A percentile compares a stretch with the other conserved stretches of the same genome.
phyloP scores from a whole-genome alignment of 2,329 filamentous ascomycete genomes.

The Fusarium multiceps region DNA sequence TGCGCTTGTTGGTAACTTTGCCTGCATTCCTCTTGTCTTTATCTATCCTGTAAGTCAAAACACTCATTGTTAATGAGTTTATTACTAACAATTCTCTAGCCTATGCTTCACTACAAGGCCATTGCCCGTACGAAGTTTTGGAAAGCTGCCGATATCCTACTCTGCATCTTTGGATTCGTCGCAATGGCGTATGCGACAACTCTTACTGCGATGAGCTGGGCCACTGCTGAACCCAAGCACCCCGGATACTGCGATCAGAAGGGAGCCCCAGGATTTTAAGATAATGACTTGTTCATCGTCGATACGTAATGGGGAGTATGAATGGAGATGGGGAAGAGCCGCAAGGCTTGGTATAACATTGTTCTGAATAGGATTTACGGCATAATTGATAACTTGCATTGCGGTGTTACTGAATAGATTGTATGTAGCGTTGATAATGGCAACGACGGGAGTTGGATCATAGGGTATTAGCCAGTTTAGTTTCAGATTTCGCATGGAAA shows the following conservation, averaged over 20 bases:
- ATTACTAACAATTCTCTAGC: slow-evolving; percentile 65
- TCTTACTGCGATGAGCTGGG: slow-evolving; percentile 89
- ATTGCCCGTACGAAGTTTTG: slow-evolving; percentile 77
- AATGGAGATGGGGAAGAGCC: slow-evolving; percentile 16
- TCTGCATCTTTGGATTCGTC: slow-evolving; percentile 84
- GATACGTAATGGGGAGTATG: background rate
- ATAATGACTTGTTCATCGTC: background rate
- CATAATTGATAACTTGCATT: slow-evolving; percentile 39
- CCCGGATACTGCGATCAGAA: slow-evolving; percentile 66
- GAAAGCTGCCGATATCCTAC: slow-evolving; percentile 75
- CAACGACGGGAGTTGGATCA: slow-evolving; percentile 28
- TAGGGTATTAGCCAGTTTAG: slow-evolving; percentile 15
- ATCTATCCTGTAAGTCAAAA: slow-evolving; percentile 87
- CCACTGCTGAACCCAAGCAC: slow-evolving; percentile 62
- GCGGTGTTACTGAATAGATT: slow-evolving; percentile 41
- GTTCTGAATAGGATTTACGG: slow-evolving; percentile 26
- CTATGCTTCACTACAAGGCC: slow-evolving; percentile 86
- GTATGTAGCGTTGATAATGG: slow-evolving; percentile 34
- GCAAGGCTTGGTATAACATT: slow-evolving; percentile 22
- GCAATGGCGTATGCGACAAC: slow-evolving; percentile 94
- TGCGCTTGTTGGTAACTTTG: slow-evolving; percentile 94
- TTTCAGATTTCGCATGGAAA: slow-evolving; percentile 7
- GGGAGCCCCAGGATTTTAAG: slow-evolving; percentile 33
- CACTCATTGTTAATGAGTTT: background rate
- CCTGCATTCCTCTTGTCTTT: slow-evolving; percentile 95